Conservation (phyloP, 352 stramenopile genomes). For the Hyaloperonospora arabidopsidis region DNA sequence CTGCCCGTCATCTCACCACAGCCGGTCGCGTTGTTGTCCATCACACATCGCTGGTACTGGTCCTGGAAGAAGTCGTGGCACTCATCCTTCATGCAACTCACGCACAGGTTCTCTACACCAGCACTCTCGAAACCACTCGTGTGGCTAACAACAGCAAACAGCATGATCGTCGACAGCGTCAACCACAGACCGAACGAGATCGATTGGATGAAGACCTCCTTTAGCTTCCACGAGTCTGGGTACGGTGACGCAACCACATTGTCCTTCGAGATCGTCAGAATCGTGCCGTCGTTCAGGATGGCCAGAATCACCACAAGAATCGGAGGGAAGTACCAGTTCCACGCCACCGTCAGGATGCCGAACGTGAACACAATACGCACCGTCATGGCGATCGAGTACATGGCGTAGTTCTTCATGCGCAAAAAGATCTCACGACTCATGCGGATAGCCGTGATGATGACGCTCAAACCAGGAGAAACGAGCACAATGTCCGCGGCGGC, state of each 20-base stretch:
- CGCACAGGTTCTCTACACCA: slow-evolving; percentile 56
- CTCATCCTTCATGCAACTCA: slow-evolving; percentile 45
- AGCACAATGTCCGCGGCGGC: slow-evolving; percentile 87
- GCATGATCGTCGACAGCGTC: slow-evolving; percentile 50
- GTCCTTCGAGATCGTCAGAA: slow-evolving; percentile 76
- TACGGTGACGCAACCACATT: slow-evolving; percentile 55
- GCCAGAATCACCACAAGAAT: slow-evolving; percentile 86
- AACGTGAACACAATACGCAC: slow-evolving; percentile 86
- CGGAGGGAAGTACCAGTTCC: slow-evolving; percentile 84
- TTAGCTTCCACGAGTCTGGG: slow-evolving; percentile 66
- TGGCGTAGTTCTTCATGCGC: slow-evolving; percentile 88
- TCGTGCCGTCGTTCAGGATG: slow-evolving; percentile 86
- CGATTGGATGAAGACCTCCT: slow-evolving; percentile 60
- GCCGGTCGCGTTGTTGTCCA: slow-evolving; percentile 35
- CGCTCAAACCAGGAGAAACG: slow-evolving; percentile 75
- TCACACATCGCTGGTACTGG: slow-evolving; percentile 44
- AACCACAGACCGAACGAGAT: slow-evolving; percentile 65
- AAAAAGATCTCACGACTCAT: slow-evolving; percentile 86
- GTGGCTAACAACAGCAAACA: slow-evolving; percentile 58
- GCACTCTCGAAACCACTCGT: slow-evolving; percentile 42
- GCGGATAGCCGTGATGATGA: slow-evolving; percentile 86
- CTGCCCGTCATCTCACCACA: slow-evolving; percentile 59
- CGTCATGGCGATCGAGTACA: slow-evolving; percentile 88
- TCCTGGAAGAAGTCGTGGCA: slow-evolving; percentile 55
- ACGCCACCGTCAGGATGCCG: slow-evolving; percentile 79